Evolutionary conservation across 2,329 filamentous ascomycete species (phyloP).

Genomic region (Neoscytalidium dimidiatum): DNA sequence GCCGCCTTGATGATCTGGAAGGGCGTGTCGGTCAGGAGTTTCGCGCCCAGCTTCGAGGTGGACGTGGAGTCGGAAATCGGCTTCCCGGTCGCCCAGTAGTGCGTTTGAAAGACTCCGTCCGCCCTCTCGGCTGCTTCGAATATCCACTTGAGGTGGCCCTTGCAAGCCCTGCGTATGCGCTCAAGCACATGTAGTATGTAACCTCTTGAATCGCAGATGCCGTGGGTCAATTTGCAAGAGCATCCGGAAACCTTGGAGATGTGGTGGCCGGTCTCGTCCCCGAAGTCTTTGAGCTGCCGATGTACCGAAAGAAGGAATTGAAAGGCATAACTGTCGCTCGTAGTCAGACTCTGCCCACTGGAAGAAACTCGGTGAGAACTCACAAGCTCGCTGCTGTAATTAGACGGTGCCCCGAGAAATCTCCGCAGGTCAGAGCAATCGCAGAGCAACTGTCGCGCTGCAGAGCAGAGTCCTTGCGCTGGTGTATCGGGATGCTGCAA

Average conservation of each 20-base stretch:
- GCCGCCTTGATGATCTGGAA: slow-evolving; percentile 11
- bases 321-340: neutral
- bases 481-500: slow-evolving; percentile 18
- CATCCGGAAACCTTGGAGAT: neutral
- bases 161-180: neutral
- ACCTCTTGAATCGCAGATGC: neutral
- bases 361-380: neutral
- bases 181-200: neutral
- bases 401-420: slow-evolving; percentile 22
- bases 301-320: neutral
- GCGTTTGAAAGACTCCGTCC: neutral
- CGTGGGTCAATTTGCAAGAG: neutral
- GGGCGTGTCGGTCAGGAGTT: neutral
- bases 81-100: slow-evolving; percentile 6
- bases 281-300: neutral
- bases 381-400: slow-evolving; percentile 21
- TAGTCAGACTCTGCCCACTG: neutral
- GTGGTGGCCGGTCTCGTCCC: neutral
- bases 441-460: neutral
- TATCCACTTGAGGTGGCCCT: neutral
- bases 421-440: slow-evolving; percentile 22
- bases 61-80: neutral
- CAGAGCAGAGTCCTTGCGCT: no score
- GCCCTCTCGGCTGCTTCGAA: neutral
- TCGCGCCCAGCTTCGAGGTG: neutral